Conservation (phyloP, 2,329 filamentous ascomycete species). For the Leptodontidium sp. region DNA sequence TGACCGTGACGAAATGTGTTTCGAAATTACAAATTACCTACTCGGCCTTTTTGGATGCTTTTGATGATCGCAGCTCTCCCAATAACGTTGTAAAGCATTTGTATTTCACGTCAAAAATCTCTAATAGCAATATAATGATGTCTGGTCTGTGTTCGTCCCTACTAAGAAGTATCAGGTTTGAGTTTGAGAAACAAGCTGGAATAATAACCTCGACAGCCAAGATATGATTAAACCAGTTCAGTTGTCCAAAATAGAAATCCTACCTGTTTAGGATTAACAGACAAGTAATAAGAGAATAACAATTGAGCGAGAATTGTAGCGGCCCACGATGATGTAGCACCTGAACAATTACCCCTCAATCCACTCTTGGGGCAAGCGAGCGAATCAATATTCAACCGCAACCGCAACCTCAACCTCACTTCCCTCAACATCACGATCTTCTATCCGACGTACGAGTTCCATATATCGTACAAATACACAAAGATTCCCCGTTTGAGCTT, state of each 20-base stretch:
- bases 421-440: not conserved
- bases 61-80: too few relatives aligned
- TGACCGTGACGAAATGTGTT: too few relatives aligned
- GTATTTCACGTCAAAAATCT: too few relatives aligned
- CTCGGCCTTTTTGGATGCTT: too few relatives aligned
- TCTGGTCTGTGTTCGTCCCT: too few relatives aligned
- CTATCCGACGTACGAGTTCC: not conserved
- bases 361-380: slow-evolving; percentile 4
- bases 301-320: slow-evolving; percentile 16
- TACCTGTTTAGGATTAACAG: slow-evolving; percentile 1
- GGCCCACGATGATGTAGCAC: slow-evolving; percentile 9
- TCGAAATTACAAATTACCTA: too few relatives aligned
- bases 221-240: not conserved
- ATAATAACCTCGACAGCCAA: not conserved
- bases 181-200: not conserved
- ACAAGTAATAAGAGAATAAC: not conserved
- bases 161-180: not conserved
- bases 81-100: too few relatives aligned
- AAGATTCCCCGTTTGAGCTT: not conserved
- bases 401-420: not conserved
- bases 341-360: slow-evolving; percentile 15
- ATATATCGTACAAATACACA: not conserved
- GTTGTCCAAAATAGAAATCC: not conserved
- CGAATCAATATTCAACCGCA: slow-evolving; percentile 14
- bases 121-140: too few relatives aligned